These are phyloP conservation scores for Neofusicoccum cordaticola DNA, from an alignment of 2,329 filamentous ascomycete genomes.

Conservation along the genomic window DNA sequence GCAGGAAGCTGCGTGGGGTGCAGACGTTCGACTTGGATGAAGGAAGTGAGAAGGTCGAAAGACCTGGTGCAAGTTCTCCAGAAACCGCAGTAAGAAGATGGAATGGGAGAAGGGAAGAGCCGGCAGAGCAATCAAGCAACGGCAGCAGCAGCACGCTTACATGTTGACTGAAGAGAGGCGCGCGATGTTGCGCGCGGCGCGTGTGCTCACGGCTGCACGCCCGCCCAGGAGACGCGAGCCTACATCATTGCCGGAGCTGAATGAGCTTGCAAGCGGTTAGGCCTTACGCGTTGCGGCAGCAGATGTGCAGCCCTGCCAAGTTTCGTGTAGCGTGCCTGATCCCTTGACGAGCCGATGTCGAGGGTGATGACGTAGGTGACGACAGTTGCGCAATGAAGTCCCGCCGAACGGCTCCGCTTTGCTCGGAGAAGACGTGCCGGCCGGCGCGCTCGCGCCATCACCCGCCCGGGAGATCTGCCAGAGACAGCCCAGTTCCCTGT, in stretches of 20 bases:
- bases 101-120: too few relatives aligned
- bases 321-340: neutral
- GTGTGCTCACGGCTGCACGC: neutral
- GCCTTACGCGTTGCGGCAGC: neutral
- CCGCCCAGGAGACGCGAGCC: neutral
- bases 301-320: neutral
- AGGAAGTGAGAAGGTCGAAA: neutral
- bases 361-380: neutral
- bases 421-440: neutral
- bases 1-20: neutral
- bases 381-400: neutral
- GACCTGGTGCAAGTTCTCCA: too few relatives aligned
- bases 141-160: neutral
- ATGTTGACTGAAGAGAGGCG: neutral
- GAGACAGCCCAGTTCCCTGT: neutral
- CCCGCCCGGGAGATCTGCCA: neutral
- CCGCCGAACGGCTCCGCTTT: neutral
- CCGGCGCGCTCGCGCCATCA: neutral
- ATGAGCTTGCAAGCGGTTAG: neutral
- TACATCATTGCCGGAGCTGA: neutral
- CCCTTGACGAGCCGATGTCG: neutral
- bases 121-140: too few relatives aligned
- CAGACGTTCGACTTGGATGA: neutral
- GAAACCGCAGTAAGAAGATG: too few relatives aligned
- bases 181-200: neutral